Evolutionary conservation across 2,329 filamentous ascomycete species (phyloP).

Genomic region (Fusarium setosum): DNA sequence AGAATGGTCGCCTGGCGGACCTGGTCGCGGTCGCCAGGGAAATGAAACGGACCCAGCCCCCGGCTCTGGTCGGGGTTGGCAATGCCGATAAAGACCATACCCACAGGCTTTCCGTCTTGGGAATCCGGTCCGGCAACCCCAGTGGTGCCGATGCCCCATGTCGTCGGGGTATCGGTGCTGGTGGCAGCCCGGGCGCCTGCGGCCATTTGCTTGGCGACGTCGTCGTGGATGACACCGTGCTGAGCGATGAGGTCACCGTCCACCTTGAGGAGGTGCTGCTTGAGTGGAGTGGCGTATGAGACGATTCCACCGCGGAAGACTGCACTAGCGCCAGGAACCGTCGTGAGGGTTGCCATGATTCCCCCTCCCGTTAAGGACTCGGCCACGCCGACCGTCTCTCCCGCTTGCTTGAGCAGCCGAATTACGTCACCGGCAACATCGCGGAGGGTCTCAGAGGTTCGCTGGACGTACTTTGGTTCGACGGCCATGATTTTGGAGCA

Average conservation of each 20-base stretch:
- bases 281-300: slow-evolving; percentile 46
- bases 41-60: slow-evolving; percentile 28
- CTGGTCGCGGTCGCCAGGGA: slow-evolving; percentile 16
- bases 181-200: slow-evolving; percentile 20
- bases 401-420: slow-evolving; percentile 16
- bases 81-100: slow-evolving; percentile 34
- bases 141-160: slow-evolving; percentile 34
- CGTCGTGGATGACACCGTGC: slow-evolving; percentile 22
- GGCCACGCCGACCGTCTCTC: slow-evolving; percentile 45
- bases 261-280: slow-evolving; percentile 41
- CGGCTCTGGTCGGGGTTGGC: not conserved
- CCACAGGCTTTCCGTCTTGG: slow-evolving; percentile 27
- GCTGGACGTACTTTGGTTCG: not conserved
- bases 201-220: slow-evolving; percentile 39
- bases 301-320: slow-evolving; percentile 49
- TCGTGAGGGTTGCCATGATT: slow-evolving; percentile 46
- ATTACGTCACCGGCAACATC: slow-evolving; percentile 32
- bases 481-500: no score
- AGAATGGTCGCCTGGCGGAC: slow-evolving; percentile 10
- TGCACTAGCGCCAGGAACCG: slow-evolving; percentile 44
- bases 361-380: slow-evolving; percentile 48
- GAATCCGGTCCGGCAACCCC: slow-evolving; percentile 23
- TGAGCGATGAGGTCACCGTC: slow-evolving; percentile 16
- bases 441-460: slow-evolving; percentile 17
- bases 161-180: slow-evolving; percentile 20